Conservation (phyloP, 73 alveolate species). For the Uronychia setigera region DNA sequence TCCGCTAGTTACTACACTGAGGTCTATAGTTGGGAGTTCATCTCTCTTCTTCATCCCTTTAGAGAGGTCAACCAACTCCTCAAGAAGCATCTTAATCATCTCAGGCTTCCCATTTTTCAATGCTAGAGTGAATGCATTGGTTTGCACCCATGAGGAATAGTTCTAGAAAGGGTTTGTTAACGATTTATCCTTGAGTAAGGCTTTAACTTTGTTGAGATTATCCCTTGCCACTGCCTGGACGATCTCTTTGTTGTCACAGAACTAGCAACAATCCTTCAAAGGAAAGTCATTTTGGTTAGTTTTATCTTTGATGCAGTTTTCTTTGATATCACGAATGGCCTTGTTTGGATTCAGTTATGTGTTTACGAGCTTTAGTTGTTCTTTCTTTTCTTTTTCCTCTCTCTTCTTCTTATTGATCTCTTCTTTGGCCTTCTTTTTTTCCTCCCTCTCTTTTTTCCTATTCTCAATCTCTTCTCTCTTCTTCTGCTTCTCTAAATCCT, state of each 20-base stretch:
- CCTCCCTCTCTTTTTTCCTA: background rate
- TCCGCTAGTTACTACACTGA: constrained; percentile 80
- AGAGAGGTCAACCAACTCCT: constrained; percentile 7
- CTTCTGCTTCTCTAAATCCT: too few relatives aligned
- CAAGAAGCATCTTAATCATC: constrained; percentile 25
- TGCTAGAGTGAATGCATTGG: constrained; percentile 16
- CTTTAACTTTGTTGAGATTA: constrained; percentile 1
- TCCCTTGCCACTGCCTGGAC: background rate
- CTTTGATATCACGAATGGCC: background rate
- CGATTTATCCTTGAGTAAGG: constrained; percentile 16
- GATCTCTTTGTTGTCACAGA: constrained; percentile 47
- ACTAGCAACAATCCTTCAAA: constrained; percentile 42
- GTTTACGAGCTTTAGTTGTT: constrained; percentile 2
- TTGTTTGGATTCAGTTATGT: background rate
- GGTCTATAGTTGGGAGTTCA: constrained; percentile 58
- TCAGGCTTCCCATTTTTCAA: constrained; percentile 10
- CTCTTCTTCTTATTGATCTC: constrained; percentile 9
- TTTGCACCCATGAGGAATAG: background rate
- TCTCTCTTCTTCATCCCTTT: constrained; percentile 18
- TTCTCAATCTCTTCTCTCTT: background rate
- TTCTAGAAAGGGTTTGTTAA: constrained; percentile 43
- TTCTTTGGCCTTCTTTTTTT: background rate
- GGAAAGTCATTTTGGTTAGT: background rate
- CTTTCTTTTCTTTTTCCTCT: constrained; percentile 10
- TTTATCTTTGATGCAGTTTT: background rate